These are phyloP conservation scores for Aspergillus sp. DNA, from an alignment of 2,329 filamentous ascomycete genomes.

Conservation along the genomic window DNA sequence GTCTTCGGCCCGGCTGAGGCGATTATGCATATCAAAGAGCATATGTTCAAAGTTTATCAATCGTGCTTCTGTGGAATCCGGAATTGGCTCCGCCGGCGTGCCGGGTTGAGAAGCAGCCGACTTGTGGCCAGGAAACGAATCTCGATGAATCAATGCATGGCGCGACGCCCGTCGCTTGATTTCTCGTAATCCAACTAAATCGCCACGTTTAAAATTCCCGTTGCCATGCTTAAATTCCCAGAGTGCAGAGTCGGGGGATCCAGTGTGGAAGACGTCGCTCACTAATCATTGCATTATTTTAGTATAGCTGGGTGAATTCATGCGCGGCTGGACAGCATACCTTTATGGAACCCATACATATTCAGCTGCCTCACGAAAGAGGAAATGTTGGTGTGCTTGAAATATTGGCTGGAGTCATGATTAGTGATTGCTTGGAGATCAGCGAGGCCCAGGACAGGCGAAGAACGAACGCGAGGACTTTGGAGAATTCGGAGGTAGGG, in stretches of 20 bases:
- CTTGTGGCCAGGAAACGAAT: constrained; percentile 80
- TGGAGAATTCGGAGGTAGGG: constrained; percentile 94
- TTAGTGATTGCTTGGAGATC: constrained; percentile 3
- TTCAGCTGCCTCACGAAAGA: constrained; percentile 97
- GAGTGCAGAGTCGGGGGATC: constrained; percentile 85
- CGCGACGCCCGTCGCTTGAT: constrained; percentile 94
- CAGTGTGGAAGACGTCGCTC: constrained; percentile 96
- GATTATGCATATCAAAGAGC: constrained; percentile 74
- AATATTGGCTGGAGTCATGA: constrained; percentile 76
- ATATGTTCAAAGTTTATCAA: constrained; percentile 76
- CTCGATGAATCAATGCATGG: constrained; percentile 88
- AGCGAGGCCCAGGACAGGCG: neutral
- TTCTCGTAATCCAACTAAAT: constrained; percentile 84
- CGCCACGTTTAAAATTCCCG: constrained; percentile 93
- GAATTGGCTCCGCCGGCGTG: constrained; percentile 79
- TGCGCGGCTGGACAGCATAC: constrained; percentile 47
- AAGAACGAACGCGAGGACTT: constrained; percentile 85
- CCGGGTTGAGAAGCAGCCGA: constrained; percentile 73
- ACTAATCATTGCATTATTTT: constrained; percentile 54
- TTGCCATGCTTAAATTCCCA: constrained; percentile 99
- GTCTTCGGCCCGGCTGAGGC: constrained; percentile 81
- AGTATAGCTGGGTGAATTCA: constrained; percentile 7
- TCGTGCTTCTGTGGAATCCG: constrained; percentile 75
- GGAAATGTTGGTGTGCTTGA: constrained; percentile 98
- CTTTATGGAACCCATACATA: constrained; percentile 99